These are phyloP conservation scores for Candida khao-thaluensis DNA, from an alignment of 805 yeast species.

Conservation along the genomic window DNA sequence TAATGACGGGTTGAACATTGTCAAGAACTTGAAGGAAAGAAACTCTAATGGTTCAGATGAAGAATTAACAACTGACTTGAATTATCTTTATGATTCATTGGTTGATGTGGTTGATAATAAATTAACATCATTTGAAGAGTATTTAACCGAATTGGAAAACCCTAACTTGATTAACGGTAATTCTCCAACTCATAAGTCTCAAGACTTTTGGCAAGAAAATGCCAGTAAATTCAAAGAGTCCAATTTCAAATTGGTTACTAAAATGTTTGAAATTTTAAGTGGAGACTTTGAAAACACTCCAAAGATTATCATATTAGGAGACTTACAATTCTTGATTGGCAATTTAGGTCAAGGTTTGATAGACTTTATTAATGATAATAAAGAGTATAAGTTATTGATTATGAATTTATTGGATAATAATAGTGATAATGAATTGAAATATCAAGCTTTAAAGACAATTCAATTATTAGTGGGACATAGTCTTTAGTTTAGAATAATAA, in stretches of 20 bases:
- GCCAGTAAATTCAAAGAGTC: constrained; percentile 70
- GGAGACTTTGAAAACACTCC: constrained; percentile 20
- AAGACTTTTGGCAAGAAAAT: constrained; percentile 89
- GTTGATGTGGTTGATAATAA: constrained; percentile 66
- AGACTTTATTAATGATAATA: constrained; percentile 44
- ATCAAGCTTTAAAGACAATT: constrained; percentile 94
- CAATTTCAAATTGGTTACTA: constrained; percentile 69
- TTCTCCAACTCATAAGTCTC: constrained; percentile 87
- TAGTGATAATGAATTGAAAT: constrained; percentile 83
- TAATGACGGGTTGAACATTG: constrained; percentile 69
- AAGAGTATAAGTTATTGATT: constrained; percentile 66
- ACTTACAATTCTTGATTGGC: constrained; percentile 41
- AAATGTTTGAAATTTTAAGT: constrained; percentile 53
- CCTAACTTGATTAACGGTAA: constrained; percentile 70
- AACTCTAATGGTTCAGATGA: constrained; percentile 70
- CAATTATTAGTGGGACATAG: constrained; percentile 82
- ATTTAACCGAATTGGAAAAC: constrained; percentile 77
- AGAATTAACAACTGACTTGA: constrained; percentile 76
- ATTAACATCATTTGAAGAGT: constrained; percentile 91
- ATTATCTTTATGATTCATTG: constrained; percentile 54
- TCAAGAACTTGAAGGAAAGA: constrained; percentile 72
- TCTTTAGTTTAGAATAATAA: too few relatives aligned
- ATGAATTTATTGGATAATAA: constrained; percentile 75
- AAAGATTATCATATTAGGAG: constrained; percentile 42
- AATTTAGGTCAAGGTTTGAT: constrained; percentile 41